These are phyloP conservation scores for Agrocybe chaxingu DNA, from an alignment of 768 basidiomycete species.

Conservation along the genomic window DNA sequence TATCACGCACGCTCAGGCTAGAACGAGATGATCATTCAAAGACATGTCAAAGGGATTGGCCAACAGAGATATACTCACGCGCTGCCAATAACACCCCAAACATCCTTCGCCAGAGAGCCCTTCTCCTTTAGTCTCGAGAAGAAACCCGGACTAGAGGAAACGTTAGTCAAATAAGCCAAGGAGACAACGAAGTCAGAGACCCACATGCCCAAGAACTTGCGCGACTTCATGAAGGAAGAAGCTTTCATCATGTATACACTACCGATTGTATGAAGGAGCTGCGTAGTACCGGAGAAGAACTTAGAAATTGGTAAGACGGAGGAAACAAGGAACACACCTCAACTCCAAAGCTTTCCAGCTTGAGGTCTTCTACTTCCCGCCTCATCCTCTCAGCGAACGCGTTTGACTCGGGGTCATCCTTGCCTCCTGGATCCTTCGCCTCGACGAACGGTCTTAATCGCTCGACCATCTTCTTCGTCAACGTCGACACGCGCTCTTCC, in stretches of 20 bases:
- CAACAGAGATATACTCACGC: slow-evolving; percentile 56
- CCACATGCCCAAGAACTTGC: slow-evolving; percentile 87
- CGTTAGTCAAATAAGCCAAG: slow-evolving; percentile 2
- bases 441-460: slow-evolving; percentile 88
- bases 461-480: slow-evolving; percentile 80
- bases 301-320: background rate
- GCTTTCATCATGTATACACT: slow-evolving; percentile 93
- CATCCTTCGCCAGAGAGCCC: slow-evolving; percentile 89
- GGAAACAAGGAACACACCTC: slow-evolving; percentile 52
- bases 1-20: slow-evolving; percentile 70
- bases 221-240: slow-evolving; percentile 85
- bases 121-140: slow-evolving; percentile 95
- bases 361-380: slow-evolving; percentile 90
- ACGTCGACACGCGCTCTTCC: slow-evolving; percentile 69
- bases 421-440: slow-evolving; percentile 77
- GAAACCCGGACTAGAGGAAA: slow-evolving; percentile 70
- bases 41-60: background rate
- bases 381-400: slow-evolving; percentile 75
- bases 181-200: slow-evolving; percentile 24
- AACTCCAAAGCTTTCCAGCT: slow-evolving; percentile 95
- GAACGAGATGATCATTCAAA: slow-evolving; percentile 5
- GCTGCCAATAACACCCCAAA: slow-evolving; percentile 95
- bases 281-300: slow-evolving; percentile 1
- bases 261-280: slow-evolving; percentile 89
- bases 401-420: slow-evolving; percentile 79